phyloP scores from a whole-genome alignment of 1,139 yeast species.

The Geotrichum aggregatum region DNA sequence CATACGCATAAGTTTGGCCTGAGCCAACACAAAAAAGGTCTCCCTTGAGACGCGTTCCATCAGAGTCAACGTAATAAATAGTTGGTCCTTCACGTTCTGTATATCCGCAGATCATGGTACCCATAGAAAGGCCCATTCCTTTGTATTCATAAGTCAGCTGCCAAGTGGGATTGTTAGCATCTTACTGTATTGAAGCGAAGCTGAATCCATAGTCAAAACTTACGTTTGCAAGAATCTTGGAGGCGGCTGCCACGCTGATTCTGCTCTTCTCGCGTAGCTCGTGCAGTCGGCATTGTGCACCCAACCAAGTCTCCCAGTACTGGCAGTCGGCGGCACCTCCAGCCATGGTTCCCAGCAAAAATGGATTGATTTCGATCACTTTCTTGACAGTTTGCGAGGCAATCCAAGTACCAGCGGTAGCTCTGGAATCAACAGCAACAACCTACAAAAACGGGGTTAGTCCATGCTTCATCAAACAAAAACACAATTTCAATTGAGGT shows the following conservation, averaged over 20 bases:
- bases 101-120: slow-evolving; percentile 97
- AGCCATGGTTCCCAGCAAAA: slow-evolving; percentile 95
- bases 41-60: slow-evolving; percentile 93
- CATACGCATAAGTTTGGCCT: slow-evolving; percentile 99
- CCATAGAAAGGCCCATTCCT: slow-evolving; percentile 99
- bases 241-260: slow-evolving; percentile 94
- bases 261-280: slow-evolving; percentile 92
- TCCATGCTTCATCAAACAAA: background rate
- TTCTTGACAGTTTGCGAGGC: slow-evolving; percentile 97
- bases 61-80: slow-evolving; percentile 92
- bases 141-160: slow-evolving; percentile 80
- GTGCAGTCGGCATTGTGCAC: slow-evolving; percentile 91
- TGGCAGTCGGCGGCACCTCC: slow-evolving; percentile 99
- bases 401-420: slow-evolving; percentile 98
- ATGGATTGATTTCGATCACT: slow-evolving; percentile 94
- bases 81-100: slow-evolving; percentile 95
- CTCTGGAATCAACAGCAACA: slow-evolving; percentile 96
- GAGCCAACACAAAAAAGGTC: slow-evolving; percentile 97
- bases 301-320: slow-evolving; percentile 98
- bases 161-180: background rate
- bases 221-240: slow-evolving; percentile 77
- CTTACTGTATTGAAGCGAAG: background rate
- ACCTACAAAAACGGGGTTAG: slow-evolving; percentile 35
- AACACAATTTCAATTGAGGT: no score
- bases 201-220: background rate